These are phyloP conservation scores for Noccaea bulbosa DNA, from an alignment of 345 rosid genomes.

Conservation along the genomic window DNA sequence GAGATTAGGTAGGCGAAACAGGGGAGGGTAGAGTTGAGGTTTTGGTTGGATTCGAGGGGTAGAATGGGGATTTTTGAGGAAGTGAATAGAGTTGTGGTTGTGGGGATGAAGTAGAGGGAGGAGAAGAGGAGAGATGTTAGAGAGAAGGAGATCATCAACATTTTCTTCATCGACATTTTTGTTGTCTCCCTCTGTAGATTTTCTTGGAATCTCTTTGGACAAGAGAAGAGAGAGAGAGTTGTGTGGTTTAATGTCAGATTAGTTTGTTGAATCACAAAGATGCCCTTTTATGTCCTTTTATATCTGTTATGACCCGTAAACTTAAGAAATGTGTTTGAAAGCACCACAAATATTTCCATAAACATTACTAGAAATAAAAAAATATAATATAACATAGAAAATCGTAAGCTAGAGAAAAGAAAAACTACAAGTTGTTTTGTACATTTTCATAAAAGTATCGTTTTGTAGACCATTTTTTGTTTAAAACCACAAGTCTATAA, in stretches of 20 bases:
- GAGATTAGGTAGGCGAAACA: conserved; percentile 83
- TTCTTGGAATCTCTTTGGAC: conserved; percentile 15
- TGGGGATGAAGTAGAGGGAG: conserved; percentile 56
- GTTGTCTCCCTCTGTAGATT: conserved; percentile 36
- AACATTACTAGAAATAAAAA: background rate
- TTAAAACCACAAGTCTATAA: too few species aligned
- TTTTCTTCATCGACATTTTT: conserved; percentile 46
- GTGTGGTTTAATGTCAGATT: conserved; percentile 19
- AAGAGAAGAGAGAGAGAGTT: conserved; percentile 7
- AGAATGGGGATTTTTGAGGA: conserved; percentile 46
- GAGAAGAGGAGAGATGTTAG: conserved; percentile 55
- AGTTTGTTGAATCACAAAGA: conserved; percentile 20
- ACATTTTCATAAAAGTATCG: too few species aligned
- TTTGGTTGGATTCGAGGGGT: conserved; percentile 44
- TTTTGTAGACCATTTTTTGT: too few species aligned
- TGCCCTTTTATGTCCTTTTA: conserved; percentile 10
- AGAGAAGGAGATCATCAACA: conserved; percentile 60
- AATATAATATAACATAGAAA: background rate
- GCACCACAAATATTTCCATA: background rate
- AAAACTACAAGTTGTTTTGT: too few species aligned
- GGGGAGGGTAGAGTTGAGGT: conserved; percentile 55
- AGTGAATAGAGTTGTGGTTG: conserved; percentile 46
- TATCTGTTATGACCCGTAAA: conserved; percentile 11
- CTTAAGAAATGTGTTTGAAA: background rate
- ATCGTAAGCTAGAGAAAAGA: too few species aligned